phyloP scores from a whole-genome alignment of 129 eudicot genomes.

The Dittrichia graveolens region DNA sequence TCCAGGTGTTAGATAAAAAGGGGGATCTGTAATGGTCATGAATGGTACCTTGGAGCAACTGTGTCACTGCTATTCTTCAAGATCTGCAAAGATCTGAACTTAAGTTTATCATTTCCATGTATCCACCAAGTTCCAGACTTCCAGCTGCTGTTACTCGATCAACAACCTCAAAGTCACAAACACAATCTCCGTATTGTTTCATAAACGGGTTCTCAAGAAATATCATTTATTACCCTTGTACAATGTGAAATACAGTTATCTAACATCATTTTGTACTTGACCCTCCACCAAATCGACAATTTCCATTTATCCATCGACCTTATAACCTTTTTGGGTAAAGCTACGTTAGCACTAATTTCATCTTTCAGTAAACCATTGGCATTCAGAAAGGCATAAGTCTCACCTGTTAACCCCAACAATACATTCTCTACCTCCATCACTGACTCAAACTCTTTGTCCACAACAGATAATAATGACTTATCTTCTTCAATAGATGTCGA shows the following conservation, averaged over 20 bases:
- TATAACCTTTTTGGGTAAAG: slow-evolving; percentile 28
- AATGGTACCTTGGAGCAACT: slow-evolving; percentile 4
- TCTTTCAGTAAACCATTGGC: slow-evolving; percentile 25
- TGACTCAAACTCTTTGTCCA: slow-evolving; percentile 39
- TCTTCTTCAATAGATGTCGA: slow-evolving; percentile 68
- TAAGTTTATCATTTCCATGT: background rate
- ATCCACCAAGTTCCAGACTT: background rate
- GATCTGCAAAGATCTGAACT: background rate
- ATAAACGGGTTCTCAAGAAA: slow-evolving; percentile 13
- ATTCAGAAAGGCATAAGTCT: slow-evolving; percentile 51
- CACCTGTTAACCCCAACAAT: slow-evolving; percentile 31
- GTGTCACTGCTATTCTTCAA: slow-evolving; percentile 2
- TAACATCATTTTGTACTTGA: slow-evolving; percentile 58
- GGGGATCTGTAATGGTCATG: background rate
- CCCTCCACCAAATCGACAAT: slow-evolving; percentile 83
- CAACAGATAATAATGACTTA: slow-evolving; percentile 34
- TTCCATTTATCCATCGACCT: slow-evolving; percentile 68
- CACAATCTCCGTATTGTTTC: background rate
- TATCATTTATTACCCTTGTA: slow-evolving; percentile 31
- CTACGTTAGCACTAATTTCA: slow-evolving; percentile 19
- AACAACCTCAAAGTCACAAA: background rate
- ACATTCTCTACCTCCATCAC: slow-evolving; percentile 35
- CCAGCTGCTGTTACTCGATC: background rate
- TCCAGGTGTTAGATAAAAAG: no score
- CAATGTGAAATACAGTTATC: slow-evolving; percentile 57